These are phyloP conservation scores for Nicotiana tabacum DNA, from an alignment of 257 asterid species.

Conservation along the genomic window DNA sequence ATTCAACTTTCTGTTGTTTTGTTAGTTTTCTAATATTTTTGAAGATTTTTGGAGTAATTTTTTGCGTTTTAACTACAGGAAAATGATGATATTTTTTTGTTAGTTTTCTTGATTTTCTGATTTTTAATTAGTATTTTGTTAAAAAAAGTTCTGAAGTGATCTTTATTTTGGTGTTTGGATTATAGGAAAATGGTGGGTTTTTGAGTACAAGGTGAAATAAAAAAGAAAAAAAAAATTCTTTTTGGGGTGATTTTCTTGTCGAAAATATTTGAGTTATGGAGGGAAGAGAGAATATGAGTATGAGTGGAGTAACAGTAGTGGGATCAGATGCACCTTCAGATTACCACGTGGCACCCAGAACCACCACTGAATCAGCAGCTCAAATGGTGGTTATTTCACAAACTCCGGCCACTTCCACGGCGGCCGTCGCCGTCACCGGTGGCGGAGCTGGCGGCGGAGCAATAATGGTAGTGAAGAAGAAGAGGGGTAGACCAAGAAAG, in stretches of 20 bases:
- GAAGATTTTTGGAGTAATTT: background rate
- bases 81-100: conserved; percentile 12
- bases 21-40: background rate
- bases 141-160: conserved; percentile 2
- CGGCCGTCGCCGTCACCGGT: conserved; percentile 9
- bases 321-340: conserved; percentile 95
- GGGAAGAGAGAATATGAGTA: conserved; percentile 18
- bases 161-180: conserved; percentile 8
- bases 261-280: conserved; percentile 37
- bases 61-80: background rate
- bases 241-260: background rate
- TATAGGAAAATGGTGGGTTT: conserved; percentile 26
- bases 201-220: conserved; percentile 21
- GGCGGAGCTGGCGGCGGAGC: background rate
- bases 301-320: conserved; percentile 76
- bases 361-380: conserved; percentile 34
- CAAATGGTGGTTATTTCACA: conserved; percentile 21
- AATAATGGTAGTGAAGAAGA: conserved; percentile 41
- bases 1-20: background rate
- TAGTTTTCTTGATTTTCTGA: background rate
- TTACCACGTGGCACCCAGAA: conserved; percentile 74
- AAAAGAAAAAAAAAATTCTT: background rate
- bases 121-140: background rate
- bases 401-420: conserved; percentile 27
- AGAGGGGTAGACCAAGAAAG: conserved; percentile 91